Base-by-base conservation (phyloP, 306 rosid genomes). In the peach (Prunus persica) region DNA sequence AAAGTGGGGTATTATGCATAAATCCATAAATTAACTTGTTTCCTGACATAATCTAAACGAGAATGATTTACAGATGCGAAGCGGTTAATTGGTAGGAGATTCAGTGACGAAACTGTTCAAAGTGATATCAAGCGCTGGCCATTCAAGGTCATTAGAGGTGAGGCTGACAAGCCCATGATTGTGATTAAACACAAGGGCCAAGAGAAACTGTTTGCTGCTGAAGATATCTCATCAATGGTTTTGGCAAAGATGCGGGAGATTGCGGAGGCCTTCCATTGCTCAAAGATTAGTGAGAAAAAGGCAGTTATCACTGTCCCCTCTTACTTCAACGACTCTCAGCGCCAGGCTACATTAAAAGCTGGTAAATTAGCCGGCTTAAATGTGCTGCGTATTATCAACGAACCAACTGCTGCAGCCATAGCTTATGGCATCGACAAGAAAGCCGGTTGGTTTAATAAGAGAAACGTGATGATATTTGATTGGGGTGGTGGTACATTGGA, bases 371-470 rank as follows among this genome's bases (percentile, higher is more conserved):
- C 49, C 10, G 49, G 49, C 12, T 45, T 45, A 11, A 45, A 45
- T 8, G 49, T 45, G 10, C 10, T 45, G 49, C 49, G 49, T 45
- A 45, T 45, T 45, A 45, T 45, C 49, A 45, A 45, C 12, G 49
- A 45, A 45, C 49, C 49, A 45, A 45, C 49, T 45, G 49, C 49
- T 8, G 49, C 49, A 45, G 49, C 49, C 49, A 45, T 45, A 19
- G 71, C 71, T 67, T 67, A 67, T 67, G 73, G 58, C 13, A 18
- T 68, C 13, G 73, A 68, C 22, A 68, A 47, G 22, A 68, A 47
- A 11, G 41, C 58, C 1, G 41, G 73, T 8, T 68, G 34, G 38
- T 46, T 46, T 7, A 68, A 20, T 49, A 68, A 47, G 24, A 68
- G 73, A 68, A 68, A 68, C 46, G 73, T 68, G 38, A 54, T 68